phyloP scores from a whole-genome alignment of 352 stramenopile species.

The Pythium apleroticum region DNA sequence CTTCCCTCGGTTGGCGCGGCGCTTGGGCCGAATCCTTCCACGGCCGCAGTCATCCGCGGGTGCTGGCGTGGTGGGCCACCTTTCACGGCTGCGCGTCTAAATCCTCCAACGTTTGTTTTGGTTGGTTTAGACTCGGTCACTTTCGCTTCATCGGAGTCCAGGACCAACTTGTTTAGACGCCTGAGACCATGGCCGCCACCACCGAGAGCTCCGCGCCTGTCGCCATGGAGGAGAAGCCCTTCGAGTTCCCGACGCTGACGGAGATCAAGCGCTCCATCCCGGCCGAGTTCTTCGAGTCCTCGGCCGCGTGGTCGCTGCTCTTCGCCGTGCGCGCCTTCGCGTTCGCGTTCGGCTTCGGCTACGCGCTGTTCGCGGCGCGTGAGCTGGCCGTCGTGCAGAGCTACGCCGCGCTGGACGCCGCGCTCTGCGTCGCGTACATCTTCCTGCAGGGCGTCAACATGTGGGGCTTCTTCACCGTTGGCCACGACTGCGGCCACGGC shows the following conservation, averaged over 20 bases:
- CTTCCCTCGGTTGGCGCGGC: background rate
- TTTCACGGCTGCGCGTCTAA: background rate
- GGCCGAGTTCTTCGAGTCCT: conserved; percentile 71
- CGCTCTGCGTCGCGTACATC: conserved; percentile 56
- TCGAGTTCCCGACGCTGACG: conserved; percentile 74
- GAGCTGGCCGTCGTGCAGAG: conserved; percentile 41
- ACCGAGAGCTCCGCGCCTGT: background rate
- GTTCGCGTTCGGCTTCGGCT: conserved; percentile 43
- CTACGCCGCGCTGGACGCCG: conserved; percentile 37
- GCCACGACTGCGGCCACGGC: conserved; percentile 78
- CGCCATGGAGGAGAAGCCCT: conserved; percentile 21
- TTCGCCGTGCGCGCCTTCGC: conserved; percentile 60
- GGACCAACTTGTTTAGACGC: background rate
- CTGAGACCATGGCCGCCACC: background rate
- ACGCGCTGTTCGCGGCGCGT: conserved; percentile 44
- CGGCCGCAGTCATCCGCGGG: background rate
- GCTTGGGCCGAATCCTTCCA: conserved; percentile 2
- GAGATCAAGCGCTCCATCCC: conserved; percentile 81
- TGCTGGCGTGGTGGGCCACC: background rate
- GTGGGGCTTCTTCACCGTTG: conserved; percentile 85
- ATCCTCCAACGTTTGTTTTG: conserved; percentile 2
- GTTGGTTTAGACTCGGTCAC: conserved; percentile 3
- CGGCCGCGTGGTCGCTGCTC: conserved; percentile 66
- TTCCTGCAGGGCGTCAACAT: conserved; percentile 77
- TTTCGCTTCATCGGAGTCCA: background rate